These are phyloP conservation scores for Cladosporium sp. DNA, from an alignment of 2,329 filamentous ascomycete species.

Conservation along the genomic window DNA sequence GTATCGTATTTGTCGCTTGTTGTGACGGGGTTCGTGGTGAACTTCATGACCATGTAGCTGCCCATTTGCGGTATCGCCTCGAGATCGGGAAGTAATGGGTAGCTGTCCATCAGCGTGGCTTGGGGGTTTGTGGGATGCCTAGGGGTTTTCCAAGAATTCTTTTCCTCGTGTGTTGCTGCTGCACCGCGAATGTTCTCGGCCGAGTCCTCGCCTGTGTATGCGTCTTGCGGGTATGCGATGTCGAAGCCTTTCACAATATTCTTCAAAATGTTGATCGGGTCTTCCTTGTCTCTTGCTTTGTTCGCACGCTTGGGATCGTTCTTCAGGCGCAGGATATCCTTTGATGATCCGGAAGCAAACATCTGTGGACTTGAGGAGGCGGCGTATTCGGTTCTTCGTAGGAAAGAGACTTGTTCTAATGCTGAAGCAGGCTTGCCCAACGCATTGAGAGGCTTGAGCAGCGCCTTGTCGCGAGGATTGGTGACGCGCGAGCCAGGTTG, in stretches of 20 bases:
- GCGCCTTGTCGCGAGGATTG: conserved; percentile 79
- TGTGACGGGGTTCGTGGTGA: conserved; percentile 59
- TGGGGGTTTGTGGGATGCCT: conserved; percentile 60
- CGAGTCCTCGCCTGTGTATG: conserved; percentile 68
- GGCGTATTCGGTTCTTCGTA: conserved; percentile 95
- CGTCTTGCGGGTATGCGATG: conserved; percentile 62
- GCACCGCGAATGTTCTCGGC: conserved; percentile 55
- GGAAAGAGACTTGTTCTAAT: conserved; percentile 82
- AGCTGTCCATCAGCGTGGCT: conserved; percentile 59
- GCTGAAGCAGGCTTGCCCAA: conserved; percentile 80
- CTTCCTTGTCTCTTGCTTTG: conserved; percentile 50
- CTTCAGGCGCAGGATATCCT: conserved; percentile 47
- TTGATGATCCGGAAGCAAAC: conserved; percentile 56
- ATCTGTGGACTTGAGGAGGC: conserved; percentile 53
- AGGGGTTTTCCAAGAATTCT: conserved; percentile 60
- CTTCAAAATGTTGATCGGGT: conserved; percentile 61
- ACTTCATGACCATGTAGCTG: conserved; percentile 61
- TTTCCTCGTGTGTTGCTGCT: conserved; percentile 54
- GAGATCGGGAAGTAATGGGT: conserved; percentile 62
- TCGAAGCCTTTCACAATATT: conserved; percentile 65
- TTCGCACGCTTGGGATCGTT: conserved; percentile 40
- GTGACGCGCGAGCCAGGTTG: conserved; percentile 68
- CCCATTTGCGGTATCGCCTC: conserved; percentile 60
- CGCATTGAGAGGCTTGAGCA: conserved; percentile 79
- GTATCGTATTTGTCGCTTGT: conserved; percentile 54